Conservation (phyloP, 768 basidiomycete species). For the Pulveroboletus sp. region DNA sequence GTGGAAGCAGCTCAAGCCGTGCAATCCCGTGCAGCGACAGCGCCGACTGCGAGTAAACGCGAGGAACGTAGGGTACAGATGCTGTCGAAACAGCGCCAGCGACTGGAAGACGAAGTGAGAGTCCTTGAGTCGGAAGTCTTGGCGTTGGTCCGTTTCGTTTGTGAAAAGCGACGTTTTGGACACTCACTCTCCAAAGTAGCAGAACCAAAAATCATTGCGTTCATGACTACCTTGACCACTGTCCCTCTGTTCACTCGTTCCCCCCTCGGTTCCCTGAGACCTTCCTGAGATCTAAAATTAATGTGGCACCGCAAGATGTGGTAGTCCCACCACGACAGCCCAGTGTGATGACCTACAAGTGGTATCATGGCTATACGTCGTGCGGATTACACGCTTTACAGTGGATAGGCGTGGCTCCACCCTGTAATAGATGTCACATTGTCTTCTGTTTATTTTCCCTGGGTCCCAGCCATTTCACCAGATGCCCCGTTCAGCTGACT, state of each 20-base stretch:
- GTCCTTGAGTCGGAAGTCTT: constrained; percentile 60
- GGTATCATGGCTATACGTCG: neutral
- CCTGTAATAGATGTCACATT: neutral
- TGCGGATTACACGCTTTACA: neutral
- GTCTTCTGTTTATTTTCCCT: neutral
- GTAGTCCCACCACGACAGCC: neutral
- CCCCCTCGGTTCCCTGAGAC: neutral
- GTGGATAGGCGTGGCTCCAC: neutral
- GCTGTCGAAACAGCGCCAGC: constrained; percentile 61
- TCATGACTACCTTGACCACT: neutral
- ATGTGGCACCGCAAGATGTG: no score
- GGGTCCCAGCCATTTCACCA: neutral
- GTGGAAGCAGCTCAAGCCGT: constrained; percentile 46
- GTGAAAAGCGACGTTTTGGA: neutral
- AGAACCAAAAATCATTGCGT: constrained; percentile 14
- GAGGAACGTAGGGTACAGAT: constrained; percentile 63
- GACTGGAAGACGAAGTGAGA: constrained; percentile 58
- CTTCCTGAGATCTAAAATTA: no score
- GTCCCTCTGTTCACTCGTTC: neutral
- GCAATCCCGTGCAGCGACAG: constrained; percentile 41
- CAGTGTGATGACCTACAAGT: neutral
- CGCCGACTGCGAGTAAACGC: constrained; percentile 54
- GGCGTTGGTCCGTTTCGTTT: constrained; percentile 38
- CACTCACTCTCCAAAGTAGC: constrained; percentile 16
- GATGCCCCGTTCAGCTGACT: neutral